These are phyloP conservation scores for Curvularia spicifera DNA, from an alignment of 2,329 filamentous ascomycete genomes.

Conservation along the genomic window DNA sequence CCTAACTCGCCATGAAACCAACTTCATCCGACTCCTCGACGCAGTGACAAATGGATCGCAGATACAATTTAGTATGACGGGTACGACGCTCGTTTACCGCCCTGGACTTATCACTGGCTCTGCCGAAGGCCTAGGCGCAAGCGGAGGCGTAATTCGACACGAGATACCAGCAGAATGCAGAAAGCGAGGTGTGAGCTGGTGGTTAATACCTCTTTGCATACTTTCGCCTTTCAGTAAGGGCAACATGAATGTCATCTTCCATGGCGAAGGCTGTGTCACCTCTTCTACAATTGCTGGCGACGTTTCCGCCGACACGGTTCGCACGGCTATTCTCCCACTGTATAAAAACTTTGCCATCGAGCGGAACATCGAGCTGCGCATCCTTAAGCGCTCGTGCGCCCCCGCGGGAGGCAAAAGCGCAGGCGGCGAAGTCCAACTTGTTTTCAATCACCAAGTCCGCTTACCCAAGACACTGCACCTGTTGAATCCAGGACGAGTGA, in stretches of 20 bases:
- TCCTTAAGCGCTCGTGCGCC: slow-evolving; percentile 73
- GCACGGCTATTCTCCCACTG: slow-evolving; percentile 88
- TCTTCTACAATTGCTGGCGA: slow-evolving; percentile 83
- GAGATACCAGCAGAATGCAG: slow-evolving; percentile 77
- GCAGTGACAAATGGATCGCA: slow-evolving; percentile 92
- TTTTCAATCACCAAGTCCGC: slow-evolving; percentile 91
- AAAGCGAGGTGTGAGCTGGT: slow-evolving; percentile 86
- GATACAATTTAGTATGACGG: slow-evolving; percentile 95
- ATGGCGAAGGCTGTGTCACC: slow-evolving; percentile 91
- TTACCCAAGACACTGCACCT: slow-evolving; percentile 93
- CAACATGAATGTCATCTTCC: slow-evolving; percentile 87
- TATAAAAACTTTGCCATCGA: slow-evolving; percentile 91
- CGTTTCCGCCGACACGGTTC: slow-evolving; percentile 89
- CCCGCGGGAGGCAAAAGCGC: slow-evolving; percentile 78
- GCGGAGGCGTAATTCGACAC: slow-evolving; percentile 78
- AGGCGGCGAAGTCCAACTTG: slow-evolving; percentile 88
- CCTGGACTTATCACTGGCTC: slow-evolving; percentile 91
- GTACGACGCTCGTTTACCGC: slow-evolving; percentile 89
- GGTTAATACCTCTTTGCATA: slow-evolving; percentile 85
- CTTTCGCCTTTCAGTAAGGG: slow-evolving; percentile 92
- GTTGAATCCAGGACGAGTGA: slow-evolving; percentile 81
- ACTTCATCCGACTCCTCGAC: slow-evolving; percentile 92
- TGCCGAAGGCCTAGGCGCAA: slow-evolving; percentile 74
- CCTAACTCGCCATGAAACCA: slow-evolving; percentile 90
- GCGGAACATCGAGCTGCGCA: slow-evolving; percentile 81